Evolutionary conservation across 139 green algal species (phyloP).

Genomic region (Astrephomene gubernaculifera): DNA sequence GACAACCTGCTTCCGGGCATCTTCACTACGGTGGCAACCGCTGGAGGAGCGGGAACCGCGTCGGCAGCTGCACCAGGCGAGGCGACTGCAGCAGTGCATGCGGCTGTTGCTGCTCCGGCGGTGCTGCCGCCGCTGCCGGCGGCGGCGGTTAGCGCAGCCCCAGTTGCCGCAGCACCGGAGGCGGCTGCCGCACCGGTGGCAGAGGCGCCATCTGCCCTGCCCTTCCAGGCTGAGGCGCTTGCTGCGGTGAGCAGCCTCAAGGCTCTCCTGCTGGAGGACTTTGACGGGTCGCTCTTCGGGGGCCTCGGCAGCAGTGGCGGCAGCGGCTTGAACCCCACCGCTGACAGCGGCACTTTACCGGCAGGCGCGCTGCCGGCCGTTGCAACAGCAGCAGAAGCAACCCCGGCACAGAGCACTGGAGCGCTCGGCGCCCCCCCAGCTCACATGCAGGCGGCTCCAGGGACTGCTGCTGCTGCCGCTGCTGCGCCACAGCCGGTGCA

Average conservation of each 20-base stretch:
- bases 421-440: too few species aligned
- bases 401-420: too few species aligned
- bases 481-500: too few species aligned
- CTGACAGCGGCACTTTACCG: too few species aligned
- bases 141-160: not conserved
- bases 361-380: too few species aligned
- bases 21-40: not conserved
- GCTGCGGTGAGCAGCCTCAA: constrained; percentile 24
- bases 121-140: not conserved
- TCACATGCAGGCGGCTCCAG: too few species aligned
- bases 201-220: not conserved
- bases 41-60: not conserved
- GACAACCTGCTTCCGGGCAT: too few species aligned
- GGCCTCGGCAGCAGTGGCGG: too few species aligned
- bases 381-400: too few species aligned
- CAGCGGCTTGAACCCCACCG: too few species aligned
- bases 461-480: too few species aligned
- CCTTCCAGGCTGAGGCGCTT: not conserved
- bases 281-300: not conserved
- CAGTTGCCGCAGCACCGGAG: not conserved
- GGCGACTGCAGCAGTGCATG: not conserved
- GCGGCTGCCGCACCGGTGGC: not conserved
- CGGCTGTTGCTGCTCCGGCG: not conserved
- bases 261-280: not conserved
- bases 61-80: not conserved